Evolutionary conservation across 306 rosid species (phyloP).

Genomic region (Albizia julibrissin): DNA sequence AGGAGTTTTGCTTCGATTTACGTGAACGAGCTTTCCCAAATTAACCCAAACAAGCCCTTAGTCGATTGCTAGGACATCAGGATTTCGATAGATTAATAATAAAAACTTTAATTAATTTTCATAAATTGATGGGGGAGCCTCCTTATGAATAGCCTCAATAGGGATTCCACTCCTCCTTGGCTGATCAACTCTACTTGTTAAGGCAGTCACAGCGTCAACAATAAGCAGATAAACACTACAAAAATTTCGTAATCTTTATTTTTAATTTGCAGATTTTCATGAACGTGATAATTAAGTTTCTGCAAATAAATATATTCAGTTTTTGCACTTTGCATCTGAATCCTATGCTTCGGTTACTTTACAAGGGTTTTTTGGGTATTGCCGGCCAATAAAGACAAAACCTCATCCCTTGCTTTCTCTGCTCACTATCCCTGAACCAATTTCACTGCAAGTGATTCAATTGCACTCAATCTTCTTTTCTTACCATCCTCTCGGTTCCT

Average conservation of each 20-base stretch:
- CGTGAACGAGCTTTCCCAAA: no score
- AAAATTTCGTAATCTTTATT: not conserved
- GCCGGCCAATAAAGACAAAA: conserved; percentile 25
- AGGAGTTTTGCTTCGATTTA: no score
- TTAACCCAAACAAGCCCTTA: no score
- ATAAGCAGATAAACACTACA: not conserved
- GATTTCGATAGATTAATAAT: no score
- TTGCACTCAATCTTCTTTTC: conserved; percentile 29
- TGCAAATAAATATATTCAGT: not conserved
- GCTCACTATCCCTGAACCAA: not conserved
- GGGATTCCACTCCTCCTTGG: not conserved
- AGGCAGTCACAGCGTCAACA: not conserved
- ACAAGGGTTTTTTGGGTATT: not conserved
- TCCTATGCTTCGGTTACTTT: not conserved
- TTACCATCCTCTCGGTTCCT: conserved; percentile 29
- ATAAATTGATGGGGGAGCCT: not conserved
- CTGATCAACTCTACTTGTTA: not conserved
- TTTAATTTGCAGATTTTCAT: not conserved
- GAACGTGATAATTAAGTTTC: not conserved
- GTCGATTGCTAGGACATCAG: no score
- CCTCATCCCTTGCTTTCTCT: conserved; percentile 32
- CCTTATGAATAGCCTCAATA: not conserved
- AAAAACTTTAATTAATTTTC: no score
- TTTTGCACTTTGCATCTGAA: conserved; percentile 15
- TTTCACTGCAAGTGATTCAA: conserved; percentile 27